phyloP scores from a whole-genome alignment of 164 flowering plant genomes.

The Euptelea pleiosperma region DNA sequence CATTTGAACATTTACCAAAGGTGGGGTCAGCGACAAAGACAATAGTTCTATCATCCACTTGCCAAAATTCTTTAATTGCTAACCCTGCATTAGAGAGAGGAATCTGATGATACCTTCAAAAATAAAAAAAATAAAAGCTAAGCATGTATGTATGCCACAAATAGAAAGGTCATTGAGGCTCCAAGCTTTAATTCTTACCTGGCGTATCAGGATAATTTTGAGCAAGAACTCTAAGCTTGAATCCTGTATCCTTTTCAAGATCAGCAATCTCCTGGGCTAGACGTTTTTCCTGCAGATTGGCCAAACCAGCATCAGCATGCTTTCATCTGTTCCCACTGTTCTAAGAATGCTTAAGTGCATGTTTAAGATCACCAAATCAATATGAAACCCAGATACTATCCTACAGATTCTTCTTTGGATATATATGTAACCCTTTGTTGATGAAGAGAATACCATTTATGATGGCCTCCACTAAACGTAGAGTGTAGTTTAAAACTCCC shows the following conservation, averaged over 20 bases:
- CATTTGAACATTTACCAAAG: conserved; percentile 51
- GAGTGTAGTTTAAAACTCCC: no score
- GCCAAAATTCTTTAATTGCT: conserved; percentile 90
- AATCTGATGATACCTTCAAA: neutral
- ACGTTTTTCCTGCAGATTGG: conserved; percentile 62
- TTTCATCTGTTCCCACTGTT: neutral
- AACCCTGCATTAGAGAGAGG: conserved; percentile 49
- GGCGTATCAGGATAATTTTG: conserved; percentile 99
- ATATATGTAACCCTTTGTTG: no score
- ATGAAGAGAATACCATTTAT: no score
- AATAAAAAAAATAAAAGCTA: neutral
- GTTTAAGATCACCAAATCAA: no score
- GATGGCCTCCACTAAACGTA: no score
- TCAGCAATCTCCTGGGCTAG: conserved; percentile 63
- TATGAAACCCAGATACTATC: no score
- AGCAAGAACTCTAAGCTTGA: conserved; percentile 83
- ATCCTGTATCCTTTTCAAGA: conserved; percentile 87
- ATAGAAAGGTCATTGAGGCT: neutral
- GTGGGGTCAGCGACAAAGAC: conserved; percentile 97
- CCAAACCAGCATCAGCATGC: conserved; percentile 1
- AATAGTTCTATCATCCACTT: conserved; percentile 91
- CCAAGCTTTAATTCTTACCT: conserved; percentile 35
- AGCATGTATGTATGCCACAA: neutral
- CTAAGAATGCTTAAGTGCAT: no score
- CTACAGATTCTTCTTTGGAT: no score